Evolutionary conservation across 1,139 yeast genomes (phyloP).

Genomic region (Yamadazyma triangularis): DNA sequence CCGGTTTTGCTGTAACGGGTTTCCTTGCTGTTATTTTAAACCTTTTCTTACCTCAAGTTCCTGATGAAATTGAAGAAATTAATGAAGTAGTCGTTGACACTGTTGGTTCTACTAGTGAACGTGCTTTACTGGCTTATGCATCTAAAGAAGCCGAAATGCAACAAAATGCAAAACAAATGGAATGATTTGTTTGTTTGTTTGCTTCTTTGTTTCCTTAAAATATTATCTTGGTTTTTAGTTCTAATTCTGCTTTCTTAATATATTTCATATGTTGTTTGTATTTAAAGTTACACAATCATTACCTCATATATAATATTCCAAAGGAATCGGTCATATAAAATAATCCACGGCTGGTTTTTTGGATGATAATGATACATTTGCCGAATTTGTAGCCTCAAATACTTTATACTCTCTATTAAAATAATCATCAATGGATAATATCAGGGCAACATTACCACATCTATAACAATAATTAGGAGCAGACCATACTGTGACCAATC

Average conservation of each 20-base stretch:
- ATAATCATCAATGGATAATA: constrained; percentile 54
- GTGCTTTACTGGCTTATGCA: constrained; percentile 32
- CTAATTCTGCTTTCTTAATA: too few species aligned
- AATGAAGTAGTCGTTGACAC: constrained; percentile 44
- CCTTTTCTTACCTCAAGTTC: constrained; percentile 65
- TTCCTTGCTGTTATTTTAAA: constrained; percentile 70
- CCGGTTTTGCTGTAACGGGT: constrained; percentile 84
- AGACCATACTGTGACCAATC: constrained; percentile 88
- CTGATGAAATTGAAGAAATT: constrained; percentile 56
- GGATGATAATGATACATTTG: constrained; percentile 42
- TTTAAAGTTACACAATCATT: too few species aligned
- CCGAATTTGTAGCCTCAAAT: constrained; percentile 71
- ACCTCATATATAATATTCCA: too few species aligned
- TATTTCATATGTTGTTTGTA: too few species aligned
- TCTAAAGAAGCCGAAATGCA: constrained; percentile 21
- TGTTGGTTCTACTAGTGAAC: constrained; percentile 42
- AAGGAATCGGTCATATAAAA: too few species aligned
- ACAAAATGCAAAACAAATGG: too few species aligned
- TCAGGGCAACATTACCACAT: constrained; percentile 46
- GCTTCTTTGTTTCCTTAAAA: too few species aligned
- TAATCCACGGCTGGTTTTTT: constrained; percentile 59
- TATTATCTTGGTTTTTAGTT: too few species aligned
- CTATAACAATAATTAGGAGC: constrained; percentile 87
- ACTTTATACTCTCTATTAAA: constrained; percentile 67
- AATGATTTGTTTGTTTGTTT: too few species aligned